phyloP scores from a whole-genome alignment of 768 basidiomycete species.

The Lentinus brumalis region DNA sequence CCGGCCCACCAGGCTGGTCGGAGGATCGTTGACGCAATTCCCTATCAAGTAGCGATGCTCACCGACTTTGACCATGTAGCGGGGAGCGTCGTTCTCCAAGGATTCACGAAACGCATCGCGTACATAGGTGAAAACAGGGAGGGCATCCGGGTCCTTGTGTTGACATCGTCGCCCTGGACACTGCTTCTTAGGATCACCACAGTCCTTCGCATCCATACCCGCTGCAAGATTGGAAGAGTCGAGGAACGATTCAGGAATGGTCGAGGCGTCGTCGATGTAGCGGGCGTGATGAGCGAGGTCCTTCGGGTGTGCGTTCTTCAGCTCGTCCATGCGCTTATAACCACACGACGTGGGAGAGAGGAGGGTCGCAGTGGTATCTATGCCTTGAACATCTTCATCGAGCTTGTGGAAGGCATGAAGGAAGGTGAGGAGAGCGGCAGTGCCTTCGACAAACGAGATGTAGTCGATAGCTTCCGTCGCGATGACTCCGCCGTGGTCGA shows the following conservation, averaged over 20 bases:
- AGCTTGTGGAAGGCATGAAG: not conserved
- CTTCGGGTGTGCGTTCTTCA: not conserved
- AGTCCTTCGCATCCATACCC: too few relatives aligned
- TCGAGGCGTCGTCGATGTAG: not conserved
- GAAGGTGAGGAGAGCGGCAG: not conserved
- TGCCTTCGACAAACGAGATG: not conserved
- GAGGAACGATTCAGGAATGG: not conserved
- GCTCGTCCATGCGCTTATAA: not conserved
- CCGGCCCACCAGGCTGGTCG: slow-evolving; percentile 6
- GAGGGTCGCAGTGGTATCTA: not conserved
- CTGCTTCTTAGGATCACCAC: too few relatives aligned
- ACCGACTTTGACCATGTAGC: too few relatives aligned
- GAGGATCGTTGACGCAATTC: too few relatives aligned
- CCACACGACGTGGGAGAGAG: not conserved
- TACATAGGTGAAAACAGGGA: too few relatives aligned
- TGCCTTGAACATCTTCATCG: not conserved
- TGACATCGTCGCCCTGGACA: too few relatives aligned
- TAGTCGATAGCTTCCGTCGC: not conserved
- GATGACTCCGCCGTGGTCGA: not conserved
- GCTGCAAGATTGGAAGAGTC: not conserved
- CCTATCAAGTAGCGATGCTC: too few relatives aligned
- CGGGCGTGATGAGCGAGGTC: not conserved
- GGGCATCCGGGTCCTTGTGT: too few relatives aligned
- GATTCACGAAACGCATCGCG: too few relatives aligned
- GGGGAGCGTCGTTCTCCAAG: too few relatives aligned